Conservation (phyloP, 345 rosid genomes). For the Camelina sativa region DNA sequence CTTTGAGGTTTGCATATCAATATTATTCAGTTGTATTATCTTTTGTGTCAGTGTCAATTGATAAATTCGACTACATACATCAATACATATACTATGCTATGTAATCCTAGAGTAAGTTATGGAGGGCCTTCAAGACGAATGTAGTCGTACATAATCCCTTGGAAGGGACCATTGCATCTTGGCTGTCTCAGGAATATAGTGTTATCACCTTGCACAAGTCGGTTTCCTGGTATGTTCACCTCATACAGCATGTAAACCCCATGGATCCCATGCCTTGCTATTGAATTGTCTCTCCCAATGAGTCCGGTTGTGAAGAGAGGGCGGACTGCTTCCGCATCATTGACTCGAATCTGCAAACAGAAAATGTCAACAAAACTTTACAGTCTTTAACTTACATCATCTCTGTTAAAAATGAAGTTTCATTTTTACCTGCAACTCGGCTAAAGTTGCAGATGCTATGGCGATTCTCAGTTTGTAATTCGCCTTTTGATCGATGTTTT, state of each 20-base stretch:
- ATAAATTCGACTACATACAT: not conserved
- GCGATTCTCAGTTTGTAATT: conserved; percentile 72
- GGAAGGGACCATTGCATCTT: conserved; percentile 60
- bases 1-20: conserved; percentile 17
- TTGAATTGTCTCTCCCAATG: conserved; percentile 87
- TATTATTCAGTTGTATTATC: conserved; percentile 22
- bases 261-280: conserved; percentile 90
- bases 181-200: conserved; percentile 79
- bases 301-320: conserved; percentile 83
- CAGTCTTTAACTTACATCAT: not conserved
- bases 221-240: conserved; percentile 59
- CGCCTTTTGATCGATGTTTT: conserved; percentile 45
- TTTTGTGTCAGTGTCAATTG: conserved; percentile 2
- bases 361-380: conserved; percentile 3
- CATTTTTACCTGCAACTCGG: conserved; percentile 75
- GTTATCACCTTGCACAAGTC: conserved; percentile 70
- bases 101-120: not conserved
- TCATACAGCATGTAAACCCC: conserved; percentile 72
- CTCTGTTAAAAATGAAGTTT: conserved; percentile 6
- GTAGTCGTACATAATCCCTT: conserved; percentile 87
- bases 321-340: conserved; percentile 58
- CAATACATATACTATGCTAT: not conserved
- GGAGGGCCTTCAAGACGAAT: conserved; percentile 74
- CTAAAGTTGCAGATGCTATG: conserved; percentile 78
- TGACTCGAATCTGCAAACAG: conserved; percentile 64